phyloP scores from a whole-genome alignment of 2,329 filamentous ascomycete genomes.

The Ceratocystiopsis brevicomis region DNA sequence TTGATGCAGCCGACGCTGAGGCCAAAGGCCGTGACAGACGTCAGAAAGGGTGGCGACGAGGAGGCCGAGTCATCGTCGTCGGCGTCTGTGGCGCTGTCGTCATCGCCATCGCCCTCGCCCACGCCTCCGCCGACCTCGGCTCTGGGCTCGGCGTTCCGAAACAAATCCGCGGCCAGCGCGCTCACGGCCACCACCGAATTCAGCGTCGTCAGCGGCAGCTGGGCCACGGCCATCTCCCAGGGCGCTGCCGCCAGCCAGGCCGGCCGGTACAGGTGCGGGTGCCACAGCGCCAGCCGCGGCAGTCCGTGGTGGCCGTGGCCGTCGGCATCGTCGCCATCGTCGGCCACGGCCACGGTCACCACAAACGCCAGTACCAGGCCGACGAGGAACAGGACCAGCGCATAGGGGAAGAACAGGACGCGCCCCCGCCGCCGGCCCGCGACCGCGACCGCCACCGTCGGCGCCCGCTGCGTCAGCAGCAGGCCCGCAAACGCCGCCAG shows the following conservation, averaged over 20 bases:
- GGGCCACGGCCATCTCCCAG: slow-evolving; percentile 51
- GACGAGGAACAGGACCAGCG: slow-evolving; percentile 49
- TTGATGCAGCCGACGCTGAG: slow-evolving; percentile 74
- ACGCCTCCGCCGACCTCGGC: too few relatives aligned
- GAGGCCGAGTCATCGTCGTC: too few relatives aligned
- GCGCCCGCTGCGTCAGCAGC: slow-evolving; percentile 47
- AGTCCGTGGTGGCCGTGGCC: slow-evolving; percentile 13
- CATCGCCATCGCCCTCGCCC: not conserved
- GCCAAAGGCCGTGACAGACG: slow-evolving; percentile 59
- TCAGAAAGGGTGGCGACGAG: too few relatives aligned
- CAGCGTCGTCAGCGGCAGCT: slow-evolving; percentile 76
- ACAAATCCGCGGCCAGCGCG: slow-evolving; percentile 57
- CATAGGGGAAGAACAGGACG: slow-evolving; percentile 46
- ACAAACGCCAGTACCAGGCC: slow-evolving; percentile 45
- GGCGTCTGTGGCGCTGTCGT: slow-evolving; percentile 14
- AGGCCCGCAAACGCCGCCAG: slow-evolving; percentile 55
- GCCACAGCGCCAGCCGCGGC: slow-evolving; percentile 40
- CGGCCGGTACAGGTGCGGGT: slow-evolving; percentile 31
- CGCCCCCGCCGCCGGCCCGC: too few relatives aligned
- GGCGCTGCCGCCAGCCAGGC: slow-evolving; percentile 19
- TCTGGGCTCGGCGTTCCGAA: too few relatives aligned
- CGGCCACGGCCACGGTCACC: slow-evolving; percentile 8
- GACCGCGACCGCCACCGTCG: too few relatives aligned
- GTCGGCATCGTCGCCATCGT: slow-evolving; percentile 9
- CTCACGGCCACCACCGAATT: slow-evolving; percentile 84